Base-by-base conservation (phyloP, 1,284 basidiomycete species). In the Apiotrichum porosum region DNA sequence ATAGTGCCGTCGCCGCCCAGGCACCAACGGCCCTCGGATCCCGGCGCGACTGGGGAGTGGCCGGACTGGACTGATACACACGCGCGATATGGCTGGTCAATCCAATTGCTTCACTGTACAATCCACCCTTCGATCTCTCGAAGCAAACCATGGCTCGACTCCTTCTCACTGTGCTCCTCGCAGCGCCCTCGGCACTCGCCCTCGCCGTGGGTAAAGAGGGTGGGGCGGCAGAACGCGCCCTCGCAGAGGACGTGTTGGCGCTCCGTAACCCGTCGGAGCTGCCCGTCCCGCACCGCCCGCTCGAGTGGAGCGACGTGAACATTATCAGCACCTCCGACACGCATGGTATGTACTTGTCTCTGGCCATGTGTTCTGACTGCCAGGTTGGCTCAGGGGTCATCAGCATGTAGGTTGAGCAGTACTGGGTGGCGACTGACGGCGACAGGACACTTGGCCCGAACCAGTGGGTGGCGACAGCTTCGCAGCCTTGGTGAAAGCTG, bases 361-460 rank as follows among this genome's bases (percentile, higher is more conserved):
- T n/a, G n/a, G n/a, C n/a, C n/a, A 21, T 18, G 4, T 9, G 6
- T n/a, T 40, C 52, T 52, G 36, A 37, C 30, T 18, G 17, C 1
- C 37, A 72, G 70, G 71, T 22, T 74, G 71, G 71, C 52, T 73
- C 9, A 51, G 66, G 19, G 72, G 72, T 18, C 72, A 74, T 58
- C 69, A 69, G 44, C 71, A 74, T 56, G 72, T 72, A 47, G 47
- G 71, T 52, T 37, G 14, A n/a, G 5, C 15, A 17, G n/a, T 5
- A 2, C 13, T 40, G 39, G 30, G 21, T 42, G 19, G 40, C 30
- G 14, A 44, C 62, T 60, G 44, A 64, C 56, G 13, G 21, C n/a
- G 22, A 19, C 37, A 73, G 70, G 52, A 57, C 31, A 73, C 72
- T 9, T 74, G 72, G 72, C 72, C 72, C 17, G 72, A 74, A 50